Evolutionary conservation across 306 rosid genomes (phyloP), one percentile per base, ranked within the genome.

Genomic region (Betula pendula): DNA sequence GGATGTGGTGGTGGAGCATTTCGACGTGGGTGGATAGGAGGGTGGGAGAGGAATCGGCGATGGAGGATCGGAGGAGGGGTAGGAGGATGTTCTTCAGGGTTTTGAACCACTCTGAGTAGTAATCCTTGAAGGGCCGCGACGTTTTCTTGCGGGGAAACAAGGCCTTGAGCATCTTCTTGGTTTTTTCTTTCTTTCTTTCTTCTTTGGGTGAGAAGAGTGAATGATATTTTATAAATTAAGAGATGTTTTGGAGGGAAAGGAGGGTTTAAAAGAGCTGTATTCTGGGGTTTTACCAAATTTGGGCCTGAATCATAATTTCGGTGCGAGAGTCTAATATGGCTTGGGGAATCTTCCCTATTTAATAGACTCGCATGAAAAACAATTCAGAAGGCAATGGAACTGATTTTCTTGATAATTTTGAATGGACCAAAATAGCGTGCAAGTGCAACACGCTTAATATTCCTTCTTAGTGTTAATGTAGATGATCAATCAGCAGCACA

Each of bases 1-100:
- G 87, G 81, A 92, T 89, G 80, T 92, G 97, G 76, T 78, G 85
- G 87, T 88, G 92, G 84, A 92, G 58, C 56, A 84, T 50, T 2
- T 85, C 85, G 45, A 85, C 85, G 50, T 80, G 82, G 82, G 77
- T 77, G 50, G 85, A 82, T 70, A 85, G 84, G 17, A 62, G 75
- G 48, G 79, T 10, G 8, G 81, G 75, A 24, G 84, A 77, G 55
- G 82, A 76, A 45, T 74, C 81, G 22, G 75, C 71, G 63, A 85
- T 77, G 35, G 89, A 75, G 66, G 31, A 44, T 20, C 62, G 80
- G 63, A 85, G 87, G 25, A 50, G 65, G 11, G 87, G 89, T 47
- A 85, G 82, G 81, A 77, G 87, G n/a, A 44, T 12, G 82, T 58
- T 58, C 71, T 83, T 82, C 29, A 85, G 84, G 35, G 67, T 73